These are phyloP conservation scores for Biscutella auriculata DNA, from an alignment of 441 rosid genomes.

Conservation along the genomic window DNA sequence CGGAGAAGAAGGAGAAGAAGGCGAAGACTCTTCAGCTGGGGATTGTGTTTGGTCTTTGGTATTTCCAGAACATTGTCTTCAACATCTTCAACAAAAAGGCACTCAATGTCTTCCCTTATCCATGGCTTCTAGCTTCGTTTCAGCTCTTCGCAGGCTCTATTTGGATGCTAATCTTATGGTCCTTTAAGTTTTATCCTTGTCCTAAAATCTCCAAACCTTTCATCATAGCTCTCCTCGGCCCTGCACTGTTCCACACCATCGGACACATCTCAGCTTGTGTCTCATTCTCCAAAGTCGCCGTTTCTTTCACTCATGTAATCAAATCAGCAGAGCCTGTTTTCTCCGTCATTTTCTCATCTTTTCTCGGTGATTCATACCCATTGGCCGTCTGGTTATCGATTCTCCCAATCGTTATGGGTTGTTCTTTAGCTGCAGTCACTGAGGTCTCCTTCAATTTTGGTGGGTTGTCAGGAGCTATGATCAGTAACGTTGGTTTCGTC, in stretches of 20 bases:
- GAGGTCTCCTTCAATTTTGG: slow-evolving; percentile 78
- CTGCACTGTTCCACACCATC: slow-evolving; percentile 84
- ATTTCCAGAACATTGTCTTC: slow-evolving; percentile 80
- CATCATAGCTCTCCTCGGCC: slow-evolving; percentile 73
- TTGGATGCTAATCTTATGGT: slow-evolving; percentile 82
- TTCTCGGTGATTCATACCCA: slow-evolving; percentile 78
- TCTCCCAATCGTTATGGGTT: slow-evolving; percentile 82
- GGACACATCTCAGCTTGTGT: slow-evolving; percentile 97
- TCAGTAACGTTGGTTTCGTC: slow-evolving; percentile 86
- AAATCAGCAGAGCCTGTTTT: slow-evolving; percentile 92
- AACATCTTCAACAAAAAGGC: slow-evolving; percentile 89
- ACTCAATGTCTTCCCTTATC: slow-evolving; percentile 74
- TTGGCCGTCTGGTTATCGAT: slow-evolving; percentile 80
- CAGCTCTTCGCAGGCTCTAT: slow-evolving; percentile 83
- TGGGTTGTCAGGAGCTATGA: slow-evolving; percentile 86
- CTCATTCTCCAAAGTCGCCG: slow-evolving; percentile 91
- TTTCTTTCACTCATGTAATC: slow-evolving; percentile 89
- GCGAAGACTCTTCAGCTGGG: slow-evolving; percentile 57
- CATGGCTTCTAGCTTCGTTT: slow-evolving; percentile 96
- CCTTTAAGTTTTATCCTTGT: slow-evolving; percentile 60
- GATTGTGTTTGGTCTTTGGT: slow-evolving; percentile 74
- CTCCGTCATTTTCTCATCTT: slow-evolving; percentile 75
- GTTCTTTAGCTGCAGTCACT: slow-evolving; percentile 82
- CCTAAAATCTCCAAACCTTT: slow-evolving; percentile 76
- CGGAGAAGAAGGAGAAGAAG: slow-evolving; percentile 17